A percentile compares a stretch with the other conserved stretches of the same genome.
Conservation (phyloP, 1,139 yeast genomes). For the Debaryomyces singareniensis region DNA sequence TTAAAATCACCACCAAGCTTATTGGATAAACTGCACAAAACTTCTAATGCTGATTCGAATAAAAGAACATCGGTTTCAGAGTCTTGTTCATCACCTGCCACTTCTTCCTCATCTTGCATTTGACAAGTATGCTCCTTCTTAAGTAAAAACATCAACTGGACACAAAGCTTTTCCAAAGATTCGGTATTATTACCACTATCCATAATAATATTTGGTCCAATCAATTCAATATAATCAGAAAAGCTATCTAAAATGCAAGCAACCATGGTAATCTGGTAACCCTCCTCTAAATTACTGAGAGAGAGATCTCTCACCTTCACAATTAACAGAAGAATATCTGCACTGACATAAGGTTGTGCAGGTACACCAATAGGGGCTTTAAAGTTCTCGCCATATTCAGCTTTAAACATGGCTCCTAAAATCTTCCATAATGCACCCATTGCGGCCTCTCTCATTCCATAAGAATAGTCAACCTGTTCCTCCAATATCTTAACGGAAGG, state of each 20-base stretch:
- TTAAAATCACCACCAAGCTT: conserved; percentile 73
- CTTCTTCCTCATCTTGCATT: conserved; percentile 45
- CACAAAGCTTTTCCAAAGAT: conserved; percentile 60
- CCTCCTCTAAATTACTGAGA: conserved; percentile 60
- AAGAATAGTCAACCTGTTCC: conserved; percentile 77
- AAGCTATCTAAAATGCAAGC: conserved; percentile 72
- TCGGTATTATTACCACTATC: conserved; percentile 53
- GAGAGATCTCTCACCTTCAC: conserved; percentile 63
- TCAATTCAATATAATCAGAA: conserved; percentile 60
- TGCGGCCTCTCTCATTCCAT: conserved; percentile 89
- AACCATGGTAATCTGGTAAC: conserved; percentile 78
- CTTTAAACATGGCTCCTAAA: conserved; percentile 63
- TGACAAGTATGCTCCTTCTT: conserved; percentile 83
- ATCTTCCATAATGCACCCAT: conserved; percentile 78
- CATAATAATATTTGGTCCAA: conserved; percentile 70
- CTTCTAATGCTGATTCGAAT: conserved; percentile 82
- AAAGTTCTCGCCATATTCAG: conserved; percentile 43
- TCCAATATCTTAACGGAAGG: conserved; percentile 58
- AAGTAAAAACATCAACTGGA: conserved; percentile 63
- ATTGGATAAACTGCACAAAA: conserved; percentile 66
- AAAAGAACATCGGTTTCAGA: conserved; percentile 86
- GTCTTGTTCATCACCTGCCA: conserved; percentile 60
- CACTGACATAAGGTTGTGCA: conserved; percentile 51
- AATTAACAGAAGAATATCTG: conserved; percentile 53
- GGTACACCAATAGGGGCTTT: conserved; percentile 74